Evolutionary conservation across 2,329 filamentous ascomycete genomes (phyloP), one percentile per base, ranked within the genome.

Genomic region (Coniochaeta pulveracea): DNA sequence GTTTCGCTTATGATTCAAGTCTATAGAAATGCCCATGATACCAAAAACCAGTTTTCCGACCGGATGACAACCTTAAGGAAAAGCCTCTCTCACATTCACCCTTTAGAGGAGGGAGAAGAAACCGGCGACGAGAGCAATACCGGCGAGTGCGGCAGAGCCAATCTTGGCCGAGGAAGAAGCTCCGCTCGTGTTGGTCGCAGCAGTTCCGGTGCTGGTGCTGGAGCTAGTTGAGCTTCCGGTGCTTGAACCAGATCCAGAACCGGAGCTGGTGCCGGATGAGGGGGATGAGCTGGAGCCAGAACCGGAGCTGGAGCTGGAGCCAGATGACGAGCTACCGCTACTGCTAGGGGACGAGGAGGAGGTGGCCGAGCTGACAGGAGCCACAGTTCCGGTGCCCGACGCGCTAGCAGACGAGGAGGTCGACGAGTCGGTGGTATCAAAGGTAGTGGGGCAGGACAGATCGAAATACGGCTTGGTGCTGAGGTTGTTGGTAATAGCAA

Each of bases 401-500:
- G 42, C 33, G 15, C 45, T 38, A 25, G 47, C 36, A 23, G 44
- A 24, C 19, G 46, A 37, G 27, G 45, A 35, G 12, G 48, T 43
- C 26, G 43, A 37, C 18, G 44, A 43, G 36, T 51, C 45, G 28
- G 54, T 58, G 11, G 19, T 19, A 36, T 58, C 49, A 37, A 60
- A 60, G 37, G 50, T 51, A 40, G 53, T 56, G 26, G 64, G 62
- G 60, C 70, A 75, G 44, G 56, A 63, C 35, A 75, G 60, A 49
- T 75, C 58, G 52, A 66, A 74, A 34, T 55, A 52, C 26, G 69
- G 61, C 17, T 49, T 64, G 44, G 63, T 69, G 40, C 57, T 62
- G 34, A 74, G 58, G 47, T 72, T 54, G 38, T 69, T 54, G 47
- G 65, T 69, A 41, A 75, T 64, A 50, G 60, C 67, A 34, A 74